A percentile compares a stretch with the other conserved stretches of the same genome.
Evolutionary conservation across 164 flowering plant species (phyloP).

Genomic region (Nelumbo lutea): DNA sequence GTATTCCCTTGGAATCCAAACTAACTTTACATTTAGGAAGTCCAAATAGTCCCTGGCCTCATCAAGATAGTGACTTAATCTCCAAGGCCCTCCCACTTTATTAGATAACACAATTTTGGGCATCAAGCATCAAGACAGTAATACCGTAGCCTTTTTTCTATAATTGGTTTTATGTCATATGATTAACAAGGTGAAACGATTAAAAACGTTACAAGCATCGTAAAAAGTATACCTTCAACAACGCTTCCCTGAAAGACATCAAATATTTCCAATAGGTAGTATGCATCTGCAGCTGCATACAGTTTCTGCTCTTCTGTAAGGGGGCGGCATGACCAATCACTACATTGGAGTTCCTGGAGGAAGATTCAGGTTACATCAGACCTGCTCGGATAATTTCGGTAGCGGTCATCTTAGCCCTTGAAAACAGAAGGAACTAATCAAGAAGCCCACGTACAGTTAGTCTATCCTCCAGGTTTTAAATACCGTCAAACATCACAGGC

Average conservation of each 20-base stretch:
- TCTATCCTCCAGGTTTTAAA: background rate
- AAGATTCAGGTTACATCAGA: slow-evolving; percentile 6
- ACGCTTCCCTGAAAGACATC: slow-evolving; percentile 43
- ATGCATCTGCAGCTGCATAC: slow-evolving; percentile 93
- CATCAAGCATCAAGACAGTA: background rate
- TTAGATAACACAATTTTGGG: no score
- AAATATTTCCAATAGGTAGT: slow-evolving; percentile 76
- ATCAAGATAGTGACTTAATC: no score
- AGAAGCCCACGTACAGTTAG: background rate
- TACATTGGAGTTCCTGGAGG: slow-evolving; percentile 91
- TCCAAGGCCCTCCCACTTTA: no score
- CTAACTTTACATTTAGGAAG: no score
- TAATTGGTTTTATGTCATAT: background rate
- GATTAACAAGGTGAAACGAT: background rate
- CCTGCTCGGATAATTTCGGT: background rate
- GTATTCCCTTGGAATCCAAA: no score
- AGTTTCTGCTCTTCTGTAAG: slow-evolving; percentile 76
- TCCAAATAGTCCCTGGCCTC: no score
- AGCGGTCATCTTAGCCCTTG: background rate
- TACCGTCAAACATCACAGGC: background rate
- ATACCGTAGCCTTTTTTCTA: background rate
- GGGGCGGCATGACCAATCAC: slow-evolving; percentile 96
- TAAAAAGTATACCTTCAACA: slow-evolving; percentile 48
- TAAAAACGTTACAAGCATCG: slow-evolving; percentile 1
- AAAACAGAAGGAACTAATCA: background rate